phyloP scores from a whole-genome alignment of 192 early-diverging fungal species.

The Spizellomyces sp. region DNA sequence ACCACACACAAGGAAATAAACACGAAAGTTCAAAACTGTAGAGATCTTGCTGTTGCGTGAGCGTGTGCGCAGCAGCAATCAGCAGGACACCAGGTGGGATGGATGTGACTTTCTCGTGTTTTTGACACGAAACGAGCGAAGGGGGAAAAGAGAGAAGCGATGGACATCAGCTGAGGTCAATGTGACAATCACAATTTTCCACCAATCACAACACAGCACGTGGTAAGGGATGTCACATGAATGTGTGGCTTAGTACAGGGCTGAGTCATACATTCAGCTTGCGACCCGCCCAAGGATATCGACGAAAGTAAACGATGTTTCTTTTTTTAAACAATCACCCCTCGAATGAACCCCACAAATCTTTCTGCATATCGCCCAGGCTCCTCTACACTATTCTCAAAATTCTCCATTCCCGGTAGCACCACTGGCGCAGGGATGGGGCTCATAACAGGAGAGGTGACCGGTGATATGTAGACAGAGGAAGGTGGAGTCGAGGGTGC shows the following conservation, averaged over 20 bases:
- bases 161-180: too few relatives aligned
- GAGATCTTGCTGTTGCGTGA: neutral
- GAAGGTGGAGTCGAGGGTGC: neutral
- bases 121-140: too few relatives aligned
- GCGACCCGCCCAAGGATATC: too few relatives aligned
- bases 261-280: too few relatives aligned
- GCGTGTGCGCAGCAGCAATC: neutral
- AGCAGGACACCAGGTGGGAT: neutral
- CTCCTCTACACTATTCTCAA: conserved; percentile 45
- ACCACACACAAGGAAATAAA: neutral
- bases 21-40: neutral
- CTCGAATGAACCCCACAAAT: conserved; percentile 34
- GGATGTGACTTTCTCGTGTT: conserved; percentile 1
- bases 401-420: conserved; percentile 13
- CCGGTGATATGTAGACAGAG: neutral
- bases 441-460: neutral
- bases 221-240: too few relatives aligned
- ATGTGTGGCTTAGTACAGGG: too few relatives aligned
- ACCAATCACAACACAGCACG: too few relatives aligned
- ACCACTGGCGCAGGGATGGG: neutral
- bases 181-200: too few relatives aligned
- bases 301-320: too few relatives aligned
- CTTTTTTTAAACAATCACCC: conserved; percentile 28
- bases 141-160: too few relatives aligned
- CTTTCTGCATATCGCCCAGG: conserved; percentile 45